Evolutionary conservation across 1,284 basidiomycete species (phyloP).

Genomic region (Laetiporus sulphureus): DNA sequence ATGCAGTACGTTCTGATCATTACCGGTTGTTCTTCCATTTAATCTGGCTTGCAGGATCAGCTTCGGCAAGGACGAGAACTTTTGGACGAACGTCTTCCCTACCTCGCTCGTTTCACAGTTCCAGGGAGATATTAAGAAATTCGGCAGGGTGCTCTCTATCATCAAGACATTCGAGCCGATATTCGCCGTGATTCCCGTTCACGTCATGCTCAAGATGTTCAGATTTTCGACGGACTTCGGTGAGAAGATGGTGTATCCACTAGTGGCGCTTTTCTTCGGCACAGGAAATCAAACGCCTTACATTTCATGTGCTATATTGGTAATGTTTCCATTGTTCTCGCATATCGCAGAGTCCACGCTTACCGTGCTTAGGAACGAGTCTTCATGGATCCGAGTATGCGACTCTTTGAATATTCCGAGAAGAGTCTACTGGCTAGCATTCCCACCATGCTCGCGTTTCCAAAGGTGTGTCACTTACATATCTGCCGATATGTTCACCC

Average conservation of each 20-base stretch:
- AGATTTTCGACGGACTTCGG: slow-evolving; percentile 52
- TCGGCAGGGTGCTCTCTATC: slow-evolving; percentile 47
- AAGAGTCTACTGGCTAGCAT: slow-evolving; percentile 28
- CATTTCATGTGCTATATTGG: slow-evolving; percentile 48
- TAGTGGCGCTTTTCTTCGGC: slow-evolving; percentile 52
- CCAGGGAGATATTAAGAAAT: slow-evolving; percentile 49
- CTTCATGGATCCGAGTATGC: slow-evolving; percentile 53
- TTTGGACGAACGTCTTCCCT: slow-evolving; percentile 66
- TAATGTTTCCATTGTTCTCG: slow-evolving; percentile 2
- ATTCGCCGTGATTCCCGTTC: slow-evolving; percentile 55
- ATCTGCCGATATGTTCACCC: slow-evolving; percentile 31
- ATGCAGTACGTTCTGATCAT: slow-evolving; percentile 35
- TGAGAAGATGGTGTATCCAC: slow-evolving; percentile 49
- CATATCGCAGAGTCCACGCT: not conserved
- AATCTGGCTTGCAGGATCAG: slow-evolving; percentile 32
- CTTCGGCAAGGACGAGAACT: slow-evolving; percentile 54
- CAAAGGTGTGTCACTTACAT: slow-evolving; percentile 25
- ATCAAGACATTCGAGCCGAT: slow-evolving; percentile 47
- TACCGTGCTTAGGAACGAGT: slow-evolving; percentile 41
- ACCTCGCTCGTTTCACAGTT: slow-evolving; percentile 44
- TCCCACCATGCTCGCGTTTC: slow-evolving; percentile 28
- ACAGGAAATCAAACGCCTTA: slow-evolving; percentile 59
- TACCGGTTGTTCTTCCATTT: not conserved
- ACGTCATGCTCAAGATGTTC: slow-evolving; percentile 51
- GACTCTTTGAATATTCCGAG: slow-evolving; percentile 30